Base-by-base conservation (phyloP, 352 stramenopile species). In the Globisporangium iwayamae region DNA sequence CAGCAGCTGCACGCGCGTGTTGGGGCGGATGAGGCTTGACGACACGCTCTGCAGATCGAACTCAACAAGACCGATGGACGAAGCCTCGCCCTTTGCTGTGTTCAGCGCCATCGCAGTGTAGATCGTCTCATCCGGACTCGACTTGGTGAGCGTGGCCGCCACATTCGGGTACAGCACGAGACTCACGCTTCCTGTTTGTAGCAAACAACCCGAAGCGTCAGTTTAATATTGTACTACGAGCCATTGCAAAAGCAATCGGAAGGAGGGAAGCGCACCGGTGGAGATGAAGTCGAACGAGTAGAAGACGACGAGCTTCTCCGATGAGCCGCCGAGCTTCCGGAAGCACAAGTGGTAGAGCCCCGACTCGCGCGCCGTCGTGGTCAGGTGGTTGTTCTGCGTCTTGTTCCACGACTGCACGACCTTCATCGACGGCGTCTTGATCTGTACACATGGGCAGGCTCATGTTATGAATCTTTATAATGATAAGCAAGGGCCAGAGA, bases 281-380 rank as follows among this genome's bases (percentile, higher is more conserved):
- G 78, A 88, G 71, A 93, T 86, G 48, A 93, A 89, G 70, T 93
- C 84, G 57, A 93, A 93, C 36, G 81, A 85, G 70, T 94, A 91
- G 66, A 89, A 91, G 54, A 92, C 78, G 16, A 65, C 75, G 56
- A 91, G 63, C 4, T 70, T 76, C 48, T 70, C 71, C 38, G 79
- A 91, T 50, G 81, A 70, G 56, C 82, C 81, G 32, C 73, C 74
- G 38, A 79, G 74, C 63, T 90, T 91, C 25, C 60, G 69, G 66
- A 93, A 93, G 72, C 85, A 94, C 67, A 94, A 55, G 50, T 87
- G 70, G 66, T 93, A 94, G 32, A 94, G 70, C 7, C 85, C 85
- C 30, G 78, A 90, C 66, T 94, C 85, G 18, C 84, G 85, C 54
- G 90, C 81, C 10, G 66, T 67, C 7, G 73, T 63, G 2, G 79